Evolutionary conservation across 2,329 filamentous ascomycete species (phyloP), one percentile per base, ranked within the genome.

Genomic region (Allantophomopsis cytisporea): DNA sequence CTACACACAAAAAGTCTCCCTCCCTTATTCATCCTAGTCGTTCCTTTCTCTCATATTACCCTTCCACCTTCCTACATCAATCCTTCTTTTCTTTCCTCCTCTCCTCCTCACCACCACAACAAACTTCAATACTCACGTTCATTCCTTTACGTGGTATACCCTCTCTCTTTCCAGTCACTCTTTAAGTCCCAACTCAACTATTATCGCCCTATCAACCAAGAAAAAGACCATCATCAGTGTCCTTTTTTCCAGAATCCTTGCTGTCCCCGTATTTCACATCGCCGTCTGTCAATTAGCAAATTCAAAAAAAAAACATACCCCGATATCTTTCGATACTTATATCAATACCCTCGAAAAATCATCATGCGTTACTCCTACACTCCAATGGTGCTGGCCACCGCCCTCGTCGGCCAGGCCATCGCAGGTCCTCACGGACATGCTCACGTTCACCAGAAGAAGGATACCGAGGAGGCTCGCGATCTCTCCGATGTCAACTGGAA

Each of bases 301-400:
- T 17, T n/a, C n/a, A 20, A 4, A 20, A 36, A 20, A 4, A 20
- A 36, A 20, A 4, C 15, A 17, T 17, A 21, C 15, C 15, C 35
- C n/a, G 18, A n/a, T 21, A 36, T 36, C 36, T 16, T 14, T 30
- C 14, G 21, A 31, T 5, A n/a, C n/a, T n/a, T n/a, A 5, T 17
- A 31, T 17, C 31, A 34, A 13, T 21, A 13, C 31, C n/a, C 13
- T 20, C 20, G 35, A 17, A 21, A 36, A 23, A 38, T 23, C 18
- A 15, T 30, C 20, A 39, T 39, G 38, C 38, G 38, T 35, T 39
- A 28, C 28, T 16, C 38, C 2, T 34, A 17, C 38, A 23, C 38
- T 23, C 28, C 38, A n/a, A 15, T 39, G 28, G 38, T 39, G 38
- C 38, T 39, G 38, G 38, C 38, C 38, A 39, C 38, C 31, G 28